Evolutionary conservation across 2,329 filamentous ascomycete species (phyloP).

Genomic region (Calonectria pseudoreteaudii): DNA sequence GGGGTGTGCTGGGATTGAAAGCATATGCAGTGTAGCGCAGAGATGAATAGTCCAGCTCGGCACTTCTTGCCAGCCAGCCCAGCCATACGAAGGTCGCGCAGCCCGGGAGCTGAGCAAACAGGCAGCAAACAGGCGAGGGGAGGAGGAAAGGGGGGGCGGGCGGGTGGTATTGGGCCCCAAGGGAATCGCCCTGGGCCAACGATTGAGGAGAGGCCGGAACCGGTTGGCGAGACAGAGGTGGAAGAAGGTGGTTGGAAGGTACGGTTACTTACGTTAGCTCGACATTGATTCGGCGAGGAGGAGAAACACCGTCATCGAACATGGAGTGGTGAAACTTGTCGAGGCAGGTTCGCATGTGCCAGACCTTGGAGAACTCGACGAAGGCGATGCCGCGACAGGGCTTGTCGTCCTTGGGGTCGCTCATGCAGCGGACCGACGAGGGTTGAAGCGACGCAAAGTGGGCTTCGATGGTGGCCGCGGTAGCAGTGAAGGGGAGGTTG

Average conservation of each 20-base stretch:
- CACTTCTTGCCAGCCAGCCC: neutral
- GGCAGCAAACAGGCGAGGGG: neutral
- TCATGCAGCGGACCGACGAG: constrained; percentile 72
- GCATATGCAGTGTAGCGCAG: neutral
- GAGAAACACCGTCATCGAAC: constrained; percentile 70
- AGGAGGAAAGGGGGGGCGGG: neutral
- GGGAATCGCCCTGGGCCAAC: neutral
- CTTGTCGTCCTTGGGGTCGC: constrained; percentile 70
- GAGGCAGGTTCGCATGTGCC: constrained; percentile 92
- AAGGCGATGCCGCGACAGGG: constrained; percentile 84
- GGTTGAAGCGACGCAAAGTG: constrained; percentile 81
- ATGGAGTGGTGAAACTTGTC: constrained; percentile 89
- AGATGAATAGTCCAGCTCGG: neutral
- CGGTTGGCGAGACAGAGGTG: constrained; percentile 3
- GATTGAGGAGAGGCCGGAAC: neutral
- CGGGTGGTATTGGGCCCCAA: constrained; percentile 7
- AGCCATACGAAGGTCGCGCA: neutral
- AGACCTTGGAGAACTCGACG: constrained; percentile 87
- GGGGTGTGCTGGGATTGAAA: neutral
- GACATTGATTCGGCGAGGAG: constrained; percentile 85
- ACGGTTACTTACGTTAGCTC: constrained; percentile 79
- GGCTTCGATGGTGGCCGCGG: constrained; percentile 72
- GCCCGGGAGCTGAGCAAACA: constrained; percentile 1
- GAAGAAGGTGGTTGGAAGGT: neutral
- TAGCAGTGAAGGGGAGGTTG: constrained; percentile 90